These are phyloP conservation scores for Citrus maxima DNA, from an alignment of 345 rosid species.

Conservation along the genomic window DNA sequence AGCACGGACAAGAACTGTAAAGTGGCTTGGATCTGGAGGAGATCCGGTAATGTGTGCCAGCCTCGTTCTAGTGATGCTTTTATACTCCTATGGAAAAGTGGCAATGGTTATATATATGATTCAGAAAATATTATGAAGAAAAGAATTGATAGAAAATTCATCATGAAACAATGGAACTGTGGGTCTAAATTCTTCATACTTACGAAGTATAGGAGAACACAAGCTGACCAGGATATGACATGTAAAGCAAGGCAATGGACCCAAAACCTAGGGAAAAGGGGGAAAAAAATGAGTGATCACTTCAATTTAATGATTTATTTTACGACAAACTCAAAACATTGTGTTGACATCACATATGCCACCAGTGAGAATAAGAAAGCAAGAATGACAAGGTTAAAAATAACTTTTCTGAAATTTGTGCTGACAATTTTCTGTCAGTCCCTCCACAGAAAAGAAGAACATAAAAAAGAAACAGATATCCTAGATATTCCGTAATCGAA, in stretches of 20 bases:
- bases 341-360: not conserved
- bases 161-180: slow-evolving; percentile 1
- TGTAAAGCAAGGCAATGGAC: slow-evolving; percentile 81
- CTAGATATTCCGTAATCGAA: not conserved
- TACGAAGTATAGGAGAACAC: slow-evolving; percentile 84
- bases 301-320: not conserved
- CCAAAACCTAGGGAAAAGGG: slow-evolving; percentile 68
- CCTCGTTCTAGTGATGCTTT: slow-evolving; percentile 71
- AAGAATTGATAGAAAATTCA: not conserved
- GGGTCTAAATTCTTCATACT: slow-evolving; percentile 30
- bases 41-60: slow-evolving; percentile 54
- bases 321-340: slow-evolving; percentile 1
- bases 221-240: slow-evolving; percentile 62
- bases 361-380: not conserved
- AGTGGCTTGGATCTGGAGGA: slow-evolving; percentile 65
- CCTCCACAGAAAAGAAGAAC: not conserved
- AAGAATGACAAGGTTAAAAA: not conserved
- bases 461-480: not conserved
- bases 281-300: not conserved
- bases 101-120: not conserved
- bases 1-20: slow-evolving; percentile 81
- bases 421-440: not conserved
- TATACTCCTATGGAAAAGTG: slow-evolving; percentile 54
- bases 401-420: not conserved
- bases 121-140: not conserved